Evolutionary conservation across 1,284 basidiomycete genomes (phyloP), one percentile per base, ranked within the genome.

Genomic region (Xerocomus cyaneibrunnescens): DNA sequence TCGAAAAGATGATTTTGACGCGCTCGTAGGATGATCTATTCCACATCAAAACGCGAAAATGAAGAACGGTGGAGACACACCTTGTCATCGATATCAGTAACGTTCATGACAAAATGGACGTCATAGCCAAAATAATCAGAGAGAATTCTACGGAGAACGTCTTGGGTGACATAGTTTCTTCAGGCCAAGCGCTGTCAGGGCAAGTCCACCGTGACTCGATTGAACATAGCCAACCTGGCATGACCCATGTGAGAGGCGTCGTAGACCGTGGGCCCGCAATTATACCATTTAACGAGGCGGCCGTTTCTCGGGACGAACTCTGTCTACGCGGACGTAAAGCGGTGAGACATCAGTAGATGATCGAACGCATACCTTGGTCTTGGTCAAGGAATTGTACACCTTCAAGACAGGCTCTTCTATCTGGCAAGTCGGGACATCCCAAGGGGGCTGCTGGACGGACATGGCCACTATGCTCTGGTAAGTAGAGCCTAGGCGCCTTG

Each of bases 31-130:
- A 97, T 97, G 67, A 97, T 97, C 94, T 96, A 61, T 28, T 23
- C 28, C 32, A 23, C 32, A 50, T 66, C 40, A 67, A 51, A 35
- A 58, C 37, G 46, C 37, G 35, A 50, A 34, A 31, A 48, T 27
- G 45, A 36, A 37, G 28, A 48, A 37, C 43, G 21, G 52, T 50
- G 30, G 17, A 50, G 40, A 62, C 79, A 61, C 57, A 93, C 96
- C 83, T 99, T 99, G 80, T 99, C 97, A 68, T 99, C 97, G 58
- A 99, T 97, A 72, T 99, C 97, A 5, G 97, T 99, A 64, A 99
- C 87, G 73, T 99, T 99, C 94, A 98, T 98, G 51, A 99, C 96
- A 70, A 99, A 98, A 69, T 98, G 92, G 53, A 99, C 88, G 66
- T 98, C 92, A 69, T 97, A 99, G 40, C 91, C 90, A 73, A 99